These are phyloP conservation scores for Juncus effusus DNA, from an alignment of 176 grass and related monocot genomes.

Conservation along the genomic window DNA sequence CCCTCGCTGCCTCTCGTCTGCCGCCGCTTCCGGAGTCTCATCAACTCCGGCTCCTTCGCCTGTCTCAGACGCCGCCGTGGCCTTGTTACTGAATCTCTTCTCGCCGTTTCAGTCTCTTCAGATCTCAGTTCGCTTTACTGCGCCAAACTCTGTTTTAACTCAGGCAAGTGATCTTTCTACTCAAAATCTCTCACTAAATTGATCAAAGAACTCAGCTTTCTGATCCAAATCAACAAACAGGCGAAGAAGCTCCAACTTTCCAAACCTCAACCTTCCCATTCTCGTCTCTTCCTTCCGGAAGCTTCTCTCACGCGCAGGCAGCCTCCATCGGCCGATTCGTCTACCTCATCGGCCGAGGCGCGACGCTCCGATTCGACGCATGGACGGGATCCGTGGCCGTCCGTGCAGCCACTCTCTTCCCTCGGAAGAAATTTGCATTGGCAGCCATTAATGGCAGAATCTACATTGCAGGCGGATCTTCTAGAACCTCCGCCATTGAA, in stretches of 20 bases:
- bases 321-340: constrained; percentile 45
- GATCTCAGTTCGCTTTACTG: constrained; percentile 18
- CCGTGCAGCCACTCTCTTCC: constrained; percentile 54
- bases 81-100: constrained; percentile 45
- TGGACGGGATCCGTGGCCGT: constrained; percentile 49
- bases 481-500: constrained; percentile 58
- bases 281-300: constrained; percentile 12
- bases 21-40: constrained; percentile 53
- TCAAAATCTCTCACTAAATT: background rate
- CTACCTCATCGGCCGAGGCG: constrained; percentile 51
- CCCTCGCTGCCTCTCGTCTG: constrained; percentile 41
- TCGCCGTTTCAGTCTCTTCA: constrained; percentile 41
- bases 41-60: constrained; percentile 38
- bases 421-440: constrained; percentile 62
- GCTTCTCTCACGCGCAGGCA: constrained; percentile 60
- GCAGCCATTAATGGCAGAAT: constrained; percentile 49
- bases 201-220: background rate
- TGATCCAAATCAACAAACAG: background rate
- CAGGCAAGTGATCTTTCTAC: background rate
- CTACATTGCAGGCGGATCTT: constrained; percentile 68
- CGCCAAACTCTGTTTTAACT: constrained; percentile 30
- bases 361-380: constrained; percentile 50
- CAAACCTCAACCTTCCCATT: constrained; percentile 32
- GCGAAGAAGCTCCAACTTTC: background rate
- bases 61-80: constrained; percentile 51